Evolutionary conservation across 257 asterid species (phyloP), one percentile per base, ranked within the genome.

Genomic region (Lavandula angustifolia): DNA sequence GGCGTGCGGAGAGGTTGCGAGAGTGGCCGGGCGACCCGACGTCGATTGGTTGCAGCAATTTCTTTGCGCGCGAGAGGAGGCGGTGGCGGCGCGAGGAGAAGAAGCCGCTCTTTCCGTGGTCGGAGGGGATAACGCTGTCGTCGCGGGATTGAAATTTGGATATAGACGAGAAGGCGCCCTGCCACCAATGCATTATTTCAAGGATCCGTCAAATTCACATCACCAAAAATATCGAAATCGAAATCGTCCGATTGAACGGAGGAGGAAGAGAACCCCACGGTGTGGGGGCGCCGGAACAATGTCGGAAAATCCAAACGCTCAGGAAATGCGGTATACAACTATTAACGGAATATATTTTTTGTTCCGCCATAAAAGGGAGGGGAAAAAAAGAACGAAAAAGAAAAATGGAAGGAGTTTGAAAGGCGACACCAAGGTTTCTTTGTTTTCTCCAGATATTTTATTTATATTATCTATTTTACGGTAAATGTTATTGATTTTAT

Each of bases 101-200:
- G 40, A 82, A 70, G 29, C 78, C 51, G 29, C 85, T 40, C 49
- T 71, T 86, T 8, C 50, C 62, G 13, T 52, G 56, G 50, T 12
- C 66, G 60, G 65, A 69, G 41, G 48, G 43, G 12, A 77, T 43
- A 22, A 74, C 56, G 59, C 44, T 74, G 6, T 87, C 92, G 67
- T 90, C 92, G 42, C 78, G 86, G 42, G 94, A 80, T 55, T 69
- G 73, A 37, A 85, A 66, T 74, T 72, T 85, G 17, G 49, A 38
- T 85, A 67, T n/a, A 79, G 64, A 40, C 76, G 73, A 0, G 83
- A 79, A 0, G 94, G 78, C 50, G 52, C 9, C 77, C 41, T 81
- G 88, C 87, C 83, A 84, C 92, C 95, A 82, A 62, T 71, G 80
- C 80, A 81, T 81, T 16, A 2, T 37, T 37, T 16, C 3, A 9